Percentiles rank a stretch among this genome's conserved stretches.
These are phyloP conservation scores for Fusarium subtropicale DNA, from an alignment of 2,329 filamentous ascomycete species.

Conservation along the genomic window DNA sequence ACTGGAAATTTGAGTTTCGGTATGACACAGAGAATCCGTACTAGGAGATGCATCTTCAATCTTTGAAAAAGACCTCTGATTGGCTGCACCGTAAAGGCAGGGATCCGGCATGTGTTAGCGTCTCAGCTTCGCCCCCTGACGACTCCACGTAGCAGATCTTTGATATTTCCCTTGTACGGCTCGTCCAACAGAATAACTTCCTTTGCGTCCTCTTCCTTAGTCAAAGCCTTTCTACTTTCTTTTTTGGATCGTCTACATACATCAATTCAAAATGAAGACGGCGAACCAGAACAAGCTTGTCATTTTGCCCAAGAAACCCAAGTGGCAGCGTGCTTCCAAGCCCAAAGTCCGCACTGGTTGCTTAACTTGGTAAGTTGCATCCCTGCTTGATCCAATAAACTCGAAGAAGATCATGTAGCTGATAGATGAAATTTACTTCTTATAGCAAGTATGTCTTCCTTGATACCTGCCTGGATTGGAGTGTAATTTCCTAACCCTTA, in stretches of 20 bases:
- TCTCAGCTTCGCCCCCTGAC: conserved; percentile 5
- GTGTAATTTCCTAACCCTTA: neutral
- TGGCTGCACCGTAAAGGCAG: conserved; percentile 20
- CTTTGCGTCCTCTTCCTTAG: conserved; percentile 1
- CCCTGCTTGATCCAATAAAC: neutral
- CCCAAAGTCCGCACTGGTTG: conserved; percentile 41
- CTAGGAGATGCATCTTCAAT: conserved; percentile 4
- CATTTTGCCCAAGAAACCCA: conserved; percentile 20
- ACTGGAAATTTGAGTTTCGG: neutral
- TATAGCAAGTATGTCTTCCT: conserved; percentile 9
- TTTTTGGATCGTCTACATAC: neutral
- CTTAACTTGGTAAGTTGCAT: conserved; percentile 36
- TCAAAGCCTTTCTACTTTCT: neutral
- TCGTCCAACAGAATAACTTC: conserved; percentile 22
- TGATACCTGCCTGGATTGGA: neutral
- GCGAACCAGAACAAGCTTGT: conserved; percentile 3
- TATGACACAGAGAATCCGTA: conserved; percentile 3
- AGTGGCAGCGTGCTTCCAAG: conserved; percentile 29
- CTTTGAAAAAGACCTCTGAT: accelerated
- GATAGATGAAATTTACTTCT: neutral
- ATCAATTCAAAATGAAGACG: neutral
- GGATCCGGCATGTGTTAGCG: conserved; percentile 2
- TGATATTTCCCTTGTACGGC: conserved; percentile 9
- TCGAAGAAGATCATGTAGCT: neutral
- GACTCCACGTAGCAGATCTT: neutral